A percentile compares a stretch with the other conserved stretches of the same genome.
These are phyloP conservation scores for Psilocybe cyanescens DNA, from an alignment of 768 basidiomycete genomes.

Conservation along the genomic window DNA sequence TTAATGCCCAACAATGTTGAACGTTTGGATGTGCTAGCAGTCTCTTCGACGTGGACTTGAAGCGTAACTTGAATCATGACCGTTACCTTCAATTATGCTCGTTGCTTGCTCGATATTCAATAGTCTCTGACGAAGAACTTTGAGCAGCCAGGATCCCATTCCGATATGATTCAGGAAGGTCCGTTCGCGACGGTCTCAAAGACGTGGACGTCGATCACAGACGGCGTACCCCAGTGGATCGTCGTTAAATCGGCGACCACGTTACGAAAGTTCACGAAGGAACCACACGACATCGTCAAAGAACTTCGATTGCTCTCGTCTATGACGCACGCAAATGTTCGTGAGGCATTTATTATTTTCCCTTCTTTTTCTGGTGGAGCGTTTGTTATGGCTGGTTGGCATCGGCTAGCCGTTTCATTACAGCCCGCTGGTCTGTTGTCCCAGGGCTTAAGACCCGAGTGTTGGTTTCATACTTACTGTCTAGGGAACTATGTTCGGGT, in stretches of 20 bases:
- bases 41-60: no score
- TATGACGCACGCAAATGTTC: conserved; percentile 57
- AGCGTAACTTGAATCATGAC: no score
- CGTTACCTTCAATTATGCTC: no score
- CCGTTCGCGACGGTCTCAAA: conserved; percentile 47
- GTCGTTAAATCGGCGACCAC: conserved; percentile 60
- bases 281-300: conserved; percentile 74
- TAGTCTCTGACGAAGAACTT: neutral
- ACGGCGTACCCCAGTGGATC: conserved; percentile 41
- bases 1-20: no score
- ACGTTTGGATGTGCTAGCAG: no score
- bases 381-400: no score
- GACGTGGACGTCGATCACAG: conserved; percentile 35
- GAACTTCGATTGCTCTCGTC: conserved; percentile 56
- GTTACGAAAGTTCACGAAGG: conserved; percentile 46
- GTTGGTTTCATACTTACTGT: no score
- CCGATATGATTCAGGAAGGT: conserved; percentile 47
- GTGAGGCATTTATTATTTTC: neutral
- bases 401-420: no score
- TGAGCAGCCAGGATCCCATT: conserved; percentile 30
- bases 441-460: no score
- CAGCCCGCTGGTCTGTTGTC: no score
- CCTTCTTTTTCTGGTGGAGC: neutral
- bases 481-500: no score
- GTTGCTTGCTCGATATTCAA: no score